phyloP scores from a whole-genome alignment of 208 protist species.

The Leishmania aethiopica region DNA sequence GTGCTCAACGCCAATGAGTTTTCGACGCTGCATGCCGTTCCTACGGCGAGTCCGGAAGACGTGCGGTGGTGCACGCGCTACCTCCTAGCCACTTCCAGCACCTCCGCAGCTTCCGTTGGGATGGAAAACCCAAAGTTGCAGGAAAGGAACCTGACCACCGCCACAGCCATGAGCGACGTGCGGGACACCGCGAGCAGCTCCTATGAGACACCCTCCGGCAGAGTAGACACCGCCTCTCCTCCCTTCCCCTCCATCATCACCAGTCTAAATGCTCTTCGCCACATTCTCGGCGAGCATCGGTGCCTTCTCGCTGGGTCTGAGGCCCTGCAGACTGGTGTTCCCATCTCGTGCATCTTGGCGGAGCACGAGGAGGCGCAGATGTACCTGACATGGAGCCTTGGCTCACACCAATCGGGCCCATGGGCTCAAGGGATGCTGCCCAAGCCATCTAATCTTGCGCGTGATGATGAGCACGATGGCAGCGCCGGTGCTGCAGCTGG shows the following conservation, averaged over 20 bases:
- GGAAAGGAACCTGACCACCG: not conserved
- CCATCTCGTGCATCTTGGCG: constrained; percentile 26
- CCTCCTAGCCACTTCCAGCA: not conserved
- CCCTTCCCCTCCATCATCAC: not conserved
- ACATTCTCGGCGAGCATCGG: constrained; percentile 18
- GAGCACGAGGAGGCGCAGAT: constrained; percentile 20
- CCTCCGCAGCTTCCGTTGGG: not conserved
- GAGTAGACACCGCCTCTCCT: not conserved
- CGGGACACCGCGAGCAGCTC: not conserved
- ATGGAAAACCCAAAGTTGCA: not conserved
- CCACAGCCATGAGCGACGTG: not conserved
- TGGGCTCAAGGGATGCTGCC: not conserved
- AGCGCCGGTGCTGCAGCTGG: too few relatives aligned
- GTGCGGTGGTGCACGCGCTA: constrained; percentile 13
- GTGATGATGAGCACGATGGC: not conserved
- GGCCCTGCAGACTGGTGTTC: constrained; percentile 47
- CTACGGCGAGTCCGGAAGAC: constrained; percentile 14
- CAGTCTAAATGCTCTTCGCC: constrained; percentile 5
- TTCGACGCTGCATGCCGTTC: constrained; percentile 25
- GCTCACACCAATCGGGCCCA: not conserved
- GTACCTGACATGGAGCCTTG: constrained; percentile 21
- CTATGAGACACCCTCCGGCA: not conserved
- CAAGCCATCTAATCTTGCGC: too few relatives aligned
- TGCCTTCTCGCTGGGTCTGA: constrained; percentile 37
- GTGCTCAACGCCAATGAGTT: constrained; percentile 27